These are phyloP conservation scores for Mortierella sp. DNA, from an alignment of 371 early-diverging fungal genomes.

Conservation along the genomic window DNA sequence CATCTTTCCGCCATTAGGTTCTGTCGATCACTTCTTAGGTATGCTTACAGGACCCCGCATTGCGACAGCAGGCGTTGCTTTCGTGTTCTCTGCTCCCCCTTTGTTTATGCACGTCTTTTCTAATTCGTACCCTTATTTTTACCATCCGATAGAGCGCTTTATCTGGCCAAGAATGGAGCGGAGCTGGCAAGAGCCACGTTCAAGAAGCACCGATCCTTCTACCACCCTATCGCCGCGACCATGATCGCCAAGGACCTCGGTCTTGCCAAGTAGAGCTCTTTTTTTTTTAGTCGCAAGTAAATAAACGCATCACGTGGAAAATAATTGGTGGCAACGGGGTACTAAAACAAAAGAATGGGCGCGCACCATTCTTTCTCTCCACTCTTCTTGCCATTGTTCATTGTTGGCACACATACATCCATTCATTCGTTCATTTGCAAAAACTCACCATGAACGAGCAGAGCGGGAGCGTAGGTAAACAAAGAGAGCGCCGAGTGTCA, in stretches of 20 bases:
- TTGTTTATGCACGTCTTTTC: constrained; percentile 30
- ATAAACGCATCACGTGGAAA: neutral
- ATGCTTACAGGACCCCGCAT: neutral
- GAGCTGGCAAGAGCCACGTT: constrained; percentile 89
- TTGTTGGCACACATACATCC: neutral
- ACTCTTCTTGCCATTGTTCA: too few relatives aligned
- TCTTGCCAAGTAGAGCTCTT: constrained; percentile 59
- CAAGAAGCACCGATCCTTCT: constrained; percentile 79
- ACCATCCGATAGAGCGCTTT: constrained; percentile 46
- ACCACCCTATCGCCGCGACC: constrained; percentile 93
- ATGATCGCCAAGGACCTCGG: constrained; percentile 87
- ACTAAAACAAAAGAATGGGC: neutral
- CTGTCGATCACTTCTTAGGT: constrained; percentile 35
- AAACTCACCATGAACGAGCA: neutral
- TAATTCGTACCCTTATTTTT: neutral
- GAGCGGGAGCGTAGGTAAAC: neutral
- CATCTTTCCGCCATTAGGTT: constrained; percentile 15
- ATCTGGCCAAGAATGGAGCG: constrained; percentile 75
- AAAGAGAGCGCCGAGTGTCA: neutral
- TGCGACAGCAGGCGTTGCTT: constrained; percentile 14
- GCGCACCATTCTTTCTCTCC: neutral
- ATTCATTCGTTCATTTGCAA: neutral
- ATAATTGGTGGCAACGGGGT: neutral
- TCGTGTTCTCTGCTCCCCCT: constrained; percentile 25
- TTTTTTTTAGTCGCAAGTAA: neutral